Evolutionary conservation across 257 asterid genomes (phyloP), one percentile per base, ranked within the genome.

Genomic region (Solanum arcanum): DNA sequence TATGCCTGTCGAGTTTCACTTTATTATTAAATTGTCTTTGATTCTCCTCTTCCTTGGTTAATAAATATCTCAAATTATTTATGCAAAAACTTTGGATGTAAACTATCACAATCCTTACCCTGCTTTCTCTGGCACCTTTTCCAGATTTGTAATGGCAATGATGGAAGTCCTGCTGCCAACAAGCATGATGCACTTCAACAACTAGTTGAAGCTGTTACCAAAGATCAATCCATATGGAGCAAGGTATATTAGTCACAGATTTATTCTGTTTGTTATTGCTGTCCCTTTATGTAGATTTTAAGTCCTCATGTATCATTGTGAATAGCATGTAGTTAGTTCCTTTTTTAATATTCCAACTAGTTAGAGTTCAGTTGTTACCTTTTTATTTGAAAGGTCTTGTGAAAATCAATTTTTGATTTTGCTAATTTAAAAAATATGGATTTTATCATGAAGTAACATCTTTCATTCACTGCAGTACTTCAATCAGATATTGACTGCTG

Each of bases 401-500:
- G 47, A 31, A 20, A 20, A 14, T 81, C 70, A 81, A 42, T 27
- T 31, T 81, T 81, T 33, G 23, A 16, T 80, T 27, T 25, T 49
- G 25, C 44, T 80, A 49, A 52, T 47, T 81, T 52, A 42, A 81
- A 25, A 47, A 31, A 16, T 56, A 81, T 81, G 85, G 85, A 29
- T 87, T 83, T 84, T 29, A 74, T 66, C 84, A 73, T 90, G 66
- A 74, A 60, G 47, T 37, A 70, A 23, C 86, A 27, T 87, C n/a
- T 46, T 86, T 81, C 31, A 56, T 87, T 74, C 33, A 74, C 46
- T 91, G 91, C 98, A 97, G 99, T 97, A 96, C 91, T 96, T 97
- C 93, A 97, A 96, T 92, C 99, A 94, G 95, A 93, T 97, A 86
- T 87, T 97, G 93, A 97, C 99, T 5, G 96, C 92, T 90, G 96